These are phyloP conservation scores for Erysimum pusillum DNA, from an alignment of 441 rosid genomes.

Conservation along the genomic window DNA sequence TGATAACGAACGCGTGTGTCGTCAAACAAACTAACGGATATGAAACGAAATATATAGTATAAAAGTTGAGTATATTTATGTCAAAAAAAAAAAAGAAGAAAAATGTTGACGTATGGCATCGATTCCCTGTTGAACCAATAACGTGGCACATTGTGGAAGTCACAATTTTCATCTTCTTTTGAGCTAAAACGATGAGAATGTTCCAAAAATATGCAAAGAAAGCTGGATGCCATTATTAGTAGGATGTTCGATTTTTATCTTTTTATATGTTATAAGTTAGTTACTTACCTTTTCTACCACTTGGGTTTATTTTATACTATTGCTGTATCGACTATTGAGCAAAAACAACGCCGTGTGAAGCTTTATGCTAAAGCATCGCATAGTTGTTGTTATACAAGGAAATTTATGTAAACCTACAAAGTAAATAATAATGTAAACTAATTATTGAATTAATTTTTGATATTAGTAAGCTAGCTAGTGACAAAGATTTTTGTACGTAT, in stretches of 20 bases:
- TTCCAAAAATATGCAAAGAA: constrained; percentile 50
- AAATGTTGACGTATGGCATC: constrained; percentile 43
- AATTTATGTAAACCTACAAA: too few species aligned
- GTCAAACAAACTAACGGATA: constrained; percentile 11
- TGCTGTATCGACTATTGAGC: background rate
- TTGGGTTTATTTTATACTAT: constrained; percentile 22
- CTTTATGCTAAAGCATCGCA: background rate
- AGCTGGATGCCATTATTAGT: constrained; percentile 60
- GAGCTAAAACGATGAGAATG: constrained; percentile 54
- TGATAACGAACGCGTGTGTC: constrained; percentile 25
- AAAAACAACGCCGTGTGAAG: background rate
- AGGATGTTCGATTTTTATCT: constrained; percentile 1
- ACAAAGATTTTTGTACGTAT: too few species aligned
- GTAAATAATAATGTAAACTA: too few species aligned
- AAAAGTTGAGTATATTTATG: background rate
- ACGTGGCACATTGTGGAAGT: constrained; percentile 57
- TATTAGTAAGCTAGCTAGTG: too few species aligned
- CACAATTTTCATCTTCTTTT: constrained; percentile 39
- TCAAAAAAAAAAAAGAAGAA: constrained; percentile 2
- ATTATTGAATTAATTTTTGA: too few species aligned
- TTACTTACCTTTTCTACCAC: constrained; percentile 24
- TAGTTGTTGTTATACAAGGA: too few species aligned
- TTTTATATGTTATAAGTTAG: background rate
- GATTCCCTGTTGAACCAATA: constrained; percentile 44
- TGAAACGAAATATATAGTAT: constrained; percentile 1